Evolutionary conservation across 2,329 filamentous ascomycete genomes (phyloP).

Genomic region (Beauveria sp.): DNA sequence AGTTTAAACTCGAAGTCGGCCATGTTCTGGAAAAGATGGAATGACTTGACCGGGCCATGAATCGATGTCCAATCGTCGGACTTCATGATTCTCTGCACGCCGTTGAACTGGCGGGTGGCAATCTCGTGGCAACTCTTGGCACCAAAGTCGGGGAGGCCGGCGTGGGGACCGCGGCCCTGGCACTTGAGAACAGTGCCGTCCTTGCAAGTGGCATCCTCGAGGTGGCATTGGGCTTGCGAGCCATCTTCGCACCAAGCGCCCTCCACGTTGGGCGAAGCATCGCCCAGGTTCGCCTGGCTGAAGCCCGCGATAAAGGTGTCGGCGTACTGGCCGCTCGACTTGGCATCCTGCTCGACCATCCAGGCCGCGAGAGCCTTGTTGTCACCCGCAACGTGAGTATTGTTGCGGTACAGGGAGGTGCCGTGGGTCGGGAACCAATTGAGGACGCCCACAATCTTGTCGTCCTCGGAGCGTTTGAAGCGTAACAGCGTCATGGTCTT

Average conservation of each 20-base stretch:
- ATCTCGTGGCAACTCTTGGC: slow-evolving; percentile 69
- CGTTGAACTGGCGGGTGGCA: slow-evolving; percentile 60
- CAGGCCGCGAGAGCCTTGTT: slow-evolving; percentile 92
- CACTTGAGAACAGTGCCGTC: slow-evolving; percentile 62
- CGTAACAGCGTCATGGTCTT: slow-evolving; percentile 65
- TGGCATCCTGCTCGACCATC: slow-evolving; percentile 66
- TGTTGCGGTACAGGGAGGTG: slow-evolving; percentile 85
- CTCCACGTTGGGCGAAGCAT: slow-evolving; percentile 80
- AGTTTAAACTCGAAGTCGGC: slow-evolving; percentile 65
- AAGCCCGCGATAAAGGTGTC: slow-evolving; percentile 80
- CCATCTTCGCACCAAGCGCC: slow-evolving; percentile 89
- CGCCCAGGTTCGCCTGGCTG: slow-evolving; percentile 83
- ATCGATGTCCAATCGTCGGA: slow-evolving; percentile 43
- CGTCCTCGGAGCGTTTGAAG: slow-evolving; percentile 65
- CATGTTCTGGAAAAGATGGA: slow-evolving; percentile 82
- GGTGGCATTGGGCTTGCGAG: slow-evolving; percentile 61
- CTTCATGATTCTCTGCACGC: slow-evolving; percentile 34
- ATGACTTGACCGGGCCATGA: slow-evolving; percentile 59
- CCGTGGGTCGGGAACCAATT: slow-evolving; percentile 93
- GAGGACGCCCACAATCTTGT: slow-evolving; percentile 69
- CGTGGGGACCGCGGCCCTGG: slow-evolving; percentile 66
- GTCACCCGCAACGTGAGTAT: slow-evolving; percentile 85
- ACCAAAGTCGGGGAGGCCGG: slow-evolving; percentile 59
- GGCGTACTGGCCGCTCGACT: slow-evolving; percentile 37
- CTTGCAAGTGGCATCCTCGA: slow-evolving; percentile 76